Evolutionary conservation across 495 filamentous ascomycete genomes (phyloP), one percentile per base, ranked within the genome.

Genomic region (Evansstolkia leycettana): DNA sequence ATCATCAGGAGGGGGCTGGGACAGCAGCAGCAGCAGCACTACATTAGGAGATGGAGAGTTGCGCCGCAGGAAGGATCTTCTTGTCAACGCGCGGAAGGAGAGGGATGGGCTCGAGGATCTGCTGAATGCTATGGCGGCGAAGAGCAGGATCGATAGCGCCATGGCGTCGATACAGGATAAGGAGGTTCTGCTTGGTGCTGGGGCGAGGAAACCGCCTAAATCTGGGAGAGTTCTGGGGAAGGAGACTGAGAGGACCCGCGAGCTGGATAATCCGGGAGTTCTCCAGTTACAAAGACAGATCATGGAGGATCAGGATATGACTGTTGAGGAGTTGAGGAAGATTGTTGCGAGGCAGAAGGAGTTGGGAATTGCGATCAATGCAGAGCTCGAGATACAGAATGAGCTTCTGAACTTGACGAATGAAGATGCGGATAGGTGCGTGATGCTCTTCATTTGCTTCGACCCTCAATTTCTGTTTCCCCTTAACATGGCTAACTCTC

Each of bases 201-300:
- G 36, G 10, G 34, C 28, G 7, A 47, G 40, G 17, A 46, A 52
- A 14, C 51, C 55, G 23, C 39, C 42, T 7, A 42, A 56, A 31
- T 45, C 72, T 5, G 74, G 84, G 4, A 55, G 88, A 15, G 82
- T 94, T 3, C 65, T 96, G 5, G 92, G 92, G 0, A 78, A 80
- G 30, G 90, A 99, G 57, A 96, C 84, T 28, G 83, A 86, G 39
- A 67, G 71, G 38, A 96, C 90, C 30, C 62, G 89, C 26, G 87
- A 94, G 60, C 59, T 90, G 38, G 90, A 94, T 51, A 99, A 99
- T 48, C 60, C 75, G 19, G 90, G 88, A 0, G 81, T 99, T 27
- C 41, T 95, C 51, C 78, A 87, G 66, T 54, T 96, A 50, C 87
- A 95, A 55, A 61, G 70, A 40, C 75, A 89, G 54, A 72, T 80